Evolutionary conservation across 2,329 filamentous ascomycete genomes (phyloP).

Genomic region (Aspergillus carbonarius): DNA sequence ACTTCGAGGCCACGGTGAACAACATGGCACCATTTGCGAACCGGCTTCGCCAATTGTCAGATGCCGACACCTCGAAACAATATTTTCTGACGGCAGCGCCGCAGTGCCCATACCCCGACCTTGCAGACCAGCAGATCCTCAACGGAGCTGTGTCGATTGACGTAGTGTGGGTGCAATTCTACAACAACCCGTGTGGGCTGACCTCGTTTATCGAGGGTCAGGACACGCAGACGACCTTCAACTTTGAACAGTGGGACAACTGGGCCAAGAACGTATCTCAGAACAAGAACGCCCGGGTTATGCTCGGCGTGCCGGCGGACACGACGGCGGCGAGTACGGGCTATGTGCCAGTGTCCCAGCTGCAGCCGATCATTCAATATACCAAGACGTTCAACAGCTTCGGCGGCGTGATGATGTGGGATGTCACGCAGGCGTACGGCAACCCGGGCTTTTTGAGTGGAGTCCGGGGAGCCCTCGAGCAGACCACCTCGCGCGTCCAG

Average conservation of each 20-base stretch:
- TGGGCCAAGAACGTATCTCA: constrained; percentile 61
- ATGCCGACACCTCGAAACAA: constrained; percentile 50
- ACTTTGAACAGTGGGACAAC: constrained; percentile 63
- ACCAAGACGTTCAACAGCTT: constrained; percentile 59
- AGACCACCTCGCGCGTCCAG: constrained; percentile 9
- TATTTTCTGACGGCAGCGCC: constrained; percentile 66
- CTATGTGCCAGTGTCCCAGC: constrained; percentile 51
- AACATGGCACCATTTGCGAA: constrained; percentile 64
- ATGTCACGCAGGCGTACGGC: constrained; percentile 60
- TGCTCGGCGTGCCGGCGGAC: constrained; percentile 62
- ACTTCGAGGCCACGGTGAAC: constrained; percentile 62
- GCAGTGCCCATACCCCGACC: constrained; percentile 67
- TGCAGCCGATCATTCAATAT: constrained; percentile 55
- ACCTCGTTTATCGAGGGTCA: constrained; percentile 50
- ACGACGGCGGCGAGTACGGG: constrained; percentile 55
- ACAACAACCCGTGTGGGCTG: constrained; percentile 67
- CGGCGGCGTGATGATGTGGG: constrained; percentile 70
- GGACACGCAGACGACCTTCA: constrained; percentile 55
- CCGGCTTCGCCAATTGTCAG: constrained; percentile 57
- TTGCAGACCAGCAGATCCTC: constrained; percentile 58
- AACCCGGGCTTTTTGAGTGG: constrained; percentile 57
- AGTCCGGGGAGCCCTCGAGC: constrained; percentile 40
- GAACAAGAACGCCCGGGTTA: constrained; percentile 61
- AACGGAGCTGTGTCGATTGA: constrained; percentile 57
- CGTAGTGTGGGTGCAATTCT: constrained; percentile 65